Conservation (phyloP, 208 protist species). For the Leishmania mexicana region DNA sequence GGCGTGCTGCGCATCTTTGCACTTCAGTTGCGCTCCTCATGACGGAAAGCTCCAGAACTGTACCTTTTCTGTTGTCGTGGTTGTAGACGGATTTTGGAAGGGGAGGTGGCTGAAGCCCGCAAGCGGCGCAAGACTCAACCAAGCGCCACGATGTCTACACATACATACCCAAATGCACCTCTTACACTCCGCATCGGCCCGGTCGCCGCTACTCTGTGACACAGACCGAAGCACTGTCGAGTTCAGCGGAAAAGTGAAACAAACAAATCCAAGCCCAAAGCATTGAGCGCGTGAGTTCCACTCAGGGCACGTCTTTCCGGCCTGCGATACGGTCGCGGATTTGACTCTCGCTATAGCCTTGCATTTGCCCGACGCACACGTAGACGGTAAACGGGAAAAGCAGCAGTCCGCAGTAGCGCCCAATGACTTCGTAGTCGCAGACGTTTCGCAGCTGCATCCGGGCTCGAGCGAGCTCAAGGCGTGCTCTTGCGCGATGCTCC, state of each 20-base stretch:
- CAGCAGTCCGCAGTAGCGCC: slow-evolving; percentile 73
- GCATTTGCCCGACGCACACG: slow-evolving; percentile 65
- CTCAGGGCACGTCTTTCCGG: not conserved
- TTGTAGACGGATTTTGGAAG: not conserved
- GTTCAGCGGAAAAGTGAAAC: not conserved
- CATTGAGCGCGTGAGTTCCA: not conserved
- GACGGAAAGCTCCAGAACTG: not conserved
- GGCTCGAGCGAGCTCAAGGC: slow-evolving; percentile 59
- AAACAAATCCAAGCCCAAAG: not conserved
- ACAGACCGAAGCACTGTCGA: not conserved
- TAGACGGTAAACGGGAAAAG: slow-evolving; percentile 78
- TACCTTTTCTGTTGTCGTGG: not conserved
- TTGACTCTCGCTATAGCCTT: slow-evolving; percentile 51
- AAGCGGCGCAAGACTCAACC: not conserved
- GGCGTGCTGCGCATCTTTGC: not conserved
- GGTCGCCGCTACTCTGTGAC: not conserved
- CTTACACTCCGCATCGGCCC: not conserved
- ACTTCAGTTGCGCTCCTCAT: not conserved
- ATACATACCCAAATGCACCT: too few species aligned
- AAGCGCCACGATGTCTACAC: not conserved
- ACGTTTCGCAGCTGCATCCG: slow-evolving; percentile 65
- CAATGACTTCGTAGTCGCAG: slow-evolving; percentile 73
- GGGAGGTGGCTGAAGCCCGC: not conserved
- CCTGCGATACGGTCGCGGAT: slow-evolving; percentile 38
- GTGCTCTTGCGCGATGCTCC: slow-evolving; percentile 30